Evolutionary conservation across 148 eudicot species (phyloP), one percentile per base, ranked within the genome.

Genomic region (Drosera capensis): DNA sequence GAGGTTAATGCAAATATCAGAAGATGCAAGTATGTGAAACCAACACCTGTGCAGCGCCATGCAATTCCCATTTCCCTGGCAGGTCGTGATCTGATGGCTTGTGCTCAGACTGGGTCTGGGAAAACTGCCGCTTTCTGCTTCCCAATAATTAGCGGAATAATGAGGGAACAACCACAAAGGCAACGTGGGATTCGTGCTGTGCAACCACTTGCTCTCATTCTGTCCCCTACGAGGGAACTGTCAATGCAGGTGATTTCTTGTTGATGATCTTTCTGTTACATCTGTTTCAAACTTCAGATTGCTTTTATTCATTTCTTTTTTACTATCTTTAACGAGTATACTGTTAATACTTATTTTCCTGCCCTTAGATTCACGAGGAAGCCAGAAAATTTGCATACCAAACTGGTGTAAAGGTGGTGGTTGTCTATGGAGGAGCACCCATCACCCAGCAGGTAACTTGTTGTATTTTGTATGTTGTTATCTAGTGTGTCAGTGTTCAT

Each of bases 31-130:
- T 84, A 84, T 77, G 85, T 84, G 58, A 84, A 74, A 52, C 94
- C 94, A 23, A 79, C 94, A 1, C 94, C 94, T 2, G 87, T 84
- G 47, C 94, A 84, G 64, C 77, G 85, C 20, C 65, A 79, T 38
- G 77, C 88, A 22, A 79, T 79, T 38, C 88, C 94, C 15, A 79
- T 84, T 53, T 80, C 85, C 31, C 68, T 84, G 49, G 77, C 67
- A 17, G 85, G 85, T 14, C 63, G 94, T 49, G 94, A 84, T 56
- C 58, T 84, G 53, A 84, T 84, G 84, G 94, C 87, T 23, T 76
- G 87, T 45, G 94, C 94, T 52, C 87, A 84, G 51, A 84, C 94
- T 26, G 94, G 94, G 9, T 84, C 94, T 0, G 94, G 94, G 1
- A 84, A 84, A 61, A 84, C 94, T 18, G 88, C 88, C 28, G 88